phyloP scores from a whole-genome alignment of 2,329 filamentous ascomycete species.

The Blastomyces parvus region DNA sequence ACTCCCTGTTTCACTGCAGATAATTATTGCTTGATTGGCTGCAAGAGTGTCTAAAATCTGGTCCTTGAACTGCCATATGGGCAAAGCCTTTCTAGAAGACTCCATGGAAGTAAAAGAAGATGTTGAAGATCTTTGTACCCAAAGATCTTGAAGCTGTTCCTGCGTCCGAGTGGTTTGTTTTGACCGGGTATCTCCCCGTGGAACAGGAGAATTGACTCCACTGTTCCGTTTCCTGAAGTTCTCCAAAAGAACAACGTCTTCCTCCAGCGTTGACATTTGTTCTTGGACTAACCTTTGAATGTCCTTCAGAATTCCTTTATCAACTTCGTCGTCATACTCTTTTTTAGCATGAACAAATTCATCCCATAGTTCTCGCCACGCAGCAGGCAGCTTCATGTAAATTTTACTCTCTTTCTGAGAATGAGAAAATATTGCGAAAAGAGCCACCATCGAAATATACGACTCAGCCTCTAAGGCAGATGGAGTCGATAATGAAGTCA shows the following conservation, averaged over 20 bases:
- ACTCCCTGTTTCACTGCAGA: slow-evolving; percentile 93
- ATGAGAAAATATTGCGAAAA: slow-evolving; percentile 73
- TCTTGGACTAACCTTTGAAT: slow-evolving; percentile 42
- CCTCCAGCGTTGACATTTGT: slow-evolving; percentile 44
- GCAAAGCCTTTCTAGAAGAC: slow-evolving; percentile 64
- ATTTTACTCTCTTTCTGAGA: slow-evolving; percentile 79
- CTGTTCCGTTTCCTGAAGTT: slow-evolving; percentile 54
- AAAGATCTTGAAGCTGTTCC: slow-evolving; percentile 42
- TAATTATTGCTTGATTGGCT: slow-evolving; percentile 73
- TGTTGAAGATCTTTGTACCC: slow-evolving; percentile 43
- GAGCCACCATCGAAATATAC: slow-evolving; percentile 68
- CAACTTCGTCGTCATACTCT: slow-evolving; percentile 56
- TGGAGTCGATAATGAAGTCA: slow-evolving; percentile 64
- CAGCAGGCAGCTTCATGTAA: slow-evolving; percentile 63
- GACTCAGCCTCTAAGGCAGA: slow-evolving; percentile 75
- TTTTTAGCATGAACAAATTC: slow-evolving; percentile 67
- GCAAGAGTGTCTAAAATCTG: slow-evolving; percentile 70
- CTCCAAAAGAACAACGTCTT: slow-evolving; percentile 66
- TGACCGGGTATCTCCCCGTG: slow-evolving; percentile 8
- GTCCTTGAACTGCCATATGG: slow-evolving; percentile 77
- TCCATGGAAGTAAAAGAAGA: slow-evolving; percentile 68
- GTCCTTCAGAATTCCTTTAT: slow-evolving; percentile 58
- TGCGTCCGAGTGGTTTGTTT: slow-evolving; percentile 21
- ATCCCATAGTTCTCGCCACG: slow-evolving; percentile 77
- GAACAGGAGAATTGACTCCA: slow-evolving; percentile 9